Base-by-base conservation (phyloP, 805 yeast genomes). In the Ascoidea rubescens region DNA sequence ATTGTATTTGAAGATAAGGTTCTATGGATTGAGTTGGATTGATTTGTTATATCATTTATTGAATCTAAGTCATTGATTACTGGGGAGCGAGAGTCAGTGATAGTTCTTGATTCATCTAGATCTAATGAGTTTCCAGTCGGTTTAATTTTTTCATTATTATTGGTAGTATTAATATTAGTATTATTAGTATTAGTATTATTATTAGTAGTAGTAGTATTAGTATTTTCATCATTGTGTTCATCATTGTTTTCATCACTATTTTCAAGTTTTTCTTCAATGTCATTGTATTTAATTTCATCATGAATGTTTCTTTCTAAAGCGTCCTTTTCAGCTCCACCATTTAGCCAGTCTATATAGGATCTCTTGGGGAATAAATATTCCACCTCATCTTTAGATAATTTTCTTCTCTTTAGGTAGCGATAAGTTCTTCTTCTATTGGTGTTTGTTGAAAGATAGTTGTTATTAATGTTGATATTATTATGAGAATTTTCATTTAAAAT, bases 271-370 rank as follows among this genome's bases (percentile, higher is more conserved):
- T 49, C 50, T 10, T 59, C 60, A 44, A 56, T 62, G 43, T 63
- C 56, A 48, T 60, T 60, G 44, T 61, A 60, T 47, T 68, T 72
- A 55, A 73, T 71, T 49, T 70, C 69, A 8, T 72, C 69, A n/a
- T 69, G 60, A 42, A 72, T 77, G 50, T 70, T 78, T 51, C 79
- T 60, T 47, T 67, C 63, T 37, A 66, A 63, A 14, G 67, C 66
- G 57, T 77, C 78, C 43, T 72, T 69, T 57, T 78, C 82, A 51
- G 73, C 71, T 17, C 84, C 87, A 42, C 82, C 82, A 54, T 74
- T 69, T 33, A 79, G 62, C 87, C 87, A 82, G 52, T 78, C 74
- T 48, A 68, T 64, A 59, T 80, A 82, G 1, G 81, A 71, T 54
- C 77, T 73, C 28, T 67, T 60, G 0, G 87, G 87, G 61, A 82